Conservation (phyloP, 2,329 filamentous ascomycete species). For the Penicillium digitatum region DNA sequence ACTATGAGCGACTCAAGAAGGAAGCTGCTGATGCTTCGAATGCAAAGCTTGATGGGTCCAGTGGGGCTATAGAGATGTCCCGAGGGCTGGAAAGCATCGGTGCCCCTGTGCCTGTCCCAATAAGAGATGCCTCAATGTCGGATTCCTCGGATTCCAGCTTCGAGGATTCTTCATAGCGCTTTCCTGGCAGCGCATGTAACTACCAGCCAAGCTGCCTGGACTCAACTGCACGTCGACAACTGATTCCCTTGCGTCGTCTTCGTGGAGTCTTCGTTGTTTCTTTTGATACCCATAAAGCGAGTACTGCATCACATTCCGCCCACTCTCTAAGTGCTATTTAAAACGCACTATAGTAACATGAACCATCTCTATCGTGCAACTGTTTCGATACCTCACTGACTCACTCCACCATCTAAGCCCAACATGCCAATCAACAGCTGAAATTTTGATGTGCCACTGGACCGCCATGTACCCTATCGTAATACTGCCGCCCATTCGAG, state of each 20-base stretch:
- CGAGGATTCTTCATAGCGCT: constrained; percentile 25
- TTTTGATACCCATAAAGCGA: constrained; percentile 20
- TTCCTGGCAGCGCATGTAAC: background rate
- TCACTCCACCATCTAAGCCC: background rate
- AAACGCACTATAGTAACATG: constrained; percentile 51
- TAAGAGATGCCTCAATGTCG: constrained; percentile 10
- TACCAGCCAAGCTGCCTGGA: background rate
- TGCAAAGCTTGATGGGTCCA: constrained; percentile 24
- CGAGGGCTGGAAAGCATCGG: constrained; percentile 41
- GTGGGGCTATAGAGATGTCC: constrained; percentile 28
- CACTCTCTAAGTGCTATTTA: background rate
- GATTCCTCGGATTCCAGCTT: constrained; percentile 24
- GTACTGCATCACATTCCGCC: background rate
- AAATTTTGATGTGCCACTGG: background rate
- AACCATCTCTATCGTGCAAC: constrained; percentile 47
- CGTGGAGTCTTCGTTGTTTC: constrained; percentile 10
- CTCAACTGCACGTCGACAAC: background rate
- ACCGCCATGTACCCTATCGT: background rate
- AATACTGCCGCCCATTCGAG: background rate
- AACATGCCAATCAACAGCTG: background rate
- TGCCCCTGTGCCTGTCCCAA: constrained; percentile 28
- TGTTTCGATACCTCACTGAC: background rate
- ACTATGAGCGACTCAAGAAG: constrained; percentile 58
- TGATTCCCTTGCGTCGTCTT: background rate
- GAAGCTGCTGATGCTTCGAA: constrained; percentile 37